phyloP scores from a whole-genome alignment of 495 filamentous ascomycete genomes.

The Bombardia bombarda region DNA sequence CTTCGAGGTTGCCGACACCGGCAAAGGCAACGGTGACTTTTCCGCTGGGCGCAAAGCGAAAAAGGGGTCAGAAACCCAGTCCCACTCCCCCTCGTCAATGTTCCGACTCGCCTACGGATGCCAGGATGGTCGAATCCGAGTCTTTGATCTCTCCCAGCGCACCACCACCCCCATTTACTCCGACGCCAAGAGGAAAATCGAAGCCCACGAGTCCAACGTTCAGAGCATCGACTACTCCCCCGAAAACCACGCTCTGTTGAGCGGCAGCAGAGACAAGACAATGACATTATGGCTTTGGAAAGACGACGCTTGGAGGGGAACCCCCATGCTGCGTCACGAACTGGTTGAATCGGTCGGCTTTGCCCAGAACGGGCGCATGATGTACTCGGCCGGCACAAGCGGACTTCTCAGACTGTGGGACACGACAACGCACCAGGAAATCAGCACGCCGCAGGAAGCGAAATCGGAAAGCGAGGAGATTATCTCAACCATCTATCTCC shows the following conservation, averaged over 20 bases:
- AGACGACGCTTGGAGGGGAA: conserved; percentile 73
- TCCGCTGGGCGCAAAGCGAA: conserved; percentile 17
- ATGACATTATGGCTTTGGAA: conserved; percentile 93
- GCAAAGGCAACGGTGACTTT: conserved; percentile 15
- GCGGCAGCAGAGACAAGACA: conserved; percentile 92
- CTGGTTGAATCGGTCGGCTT: conserved; percentile 79
- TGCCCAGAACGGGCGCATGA: conserved; percentile 55
- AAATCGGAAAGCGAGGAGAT: conserved; percentile 72
- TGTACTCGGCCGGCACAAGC: conserved; percentile 81
- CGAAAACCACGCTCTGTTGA: conserved; percentile 65
- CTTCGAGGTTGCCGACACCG: conserved; percentile 58
- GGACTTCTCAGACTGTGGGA: conserved; percentile 79
- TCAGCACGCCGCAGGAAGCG: conserved; percentile 61
- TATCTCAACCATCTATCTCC: conserved; percentile 57
- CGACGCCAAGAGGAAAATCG: conserved; percentile 29
- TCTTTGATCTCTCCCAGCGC: conserved; percentile 86
- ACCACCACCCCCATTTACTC: conserved; percentile 62
- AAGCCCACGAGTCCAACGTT: conserved; percentile 90
- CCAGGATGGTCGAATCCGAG: conserved; percentile 83
- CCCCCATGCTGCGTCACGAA: conserved; percentile 78
- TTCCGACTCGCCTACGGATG: conserved; percentile 84
- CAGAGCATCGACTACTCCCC: conserved; percentile 73
- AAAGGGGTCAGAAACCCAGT: conserved; percentile 32
- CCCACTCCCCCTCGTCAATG: conserved; percentile 31
- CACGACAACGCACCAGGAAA: conserved; percentile 62